Evolutionary conservation across 164 flowering plant species (phyloP).

Genomic region (Saururus chinensis): DNA sequence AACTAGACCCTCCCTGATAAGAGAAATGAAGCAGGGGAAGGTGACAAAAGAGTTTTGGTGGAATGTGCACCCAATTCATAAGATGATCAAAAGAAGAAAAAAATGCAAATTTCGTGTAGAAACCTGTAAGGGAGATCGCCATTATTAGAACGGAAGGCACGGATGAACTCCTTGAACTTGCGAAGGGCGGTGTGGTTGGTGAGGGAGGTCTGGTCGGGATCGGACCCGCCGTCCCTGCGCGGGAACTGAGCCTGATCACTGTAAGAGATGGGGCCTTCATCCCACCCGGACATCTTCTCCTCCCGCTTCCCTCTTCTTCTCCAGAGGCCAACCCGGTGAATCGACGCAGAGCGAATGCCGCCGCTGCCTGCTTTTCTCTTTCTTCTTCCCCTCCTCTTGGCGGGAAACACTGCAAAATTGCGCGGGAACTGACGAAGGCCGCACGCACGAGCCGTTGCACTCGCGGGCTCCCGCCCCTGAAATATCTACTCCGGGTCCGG

Average conservation of each 20-base stretch:
- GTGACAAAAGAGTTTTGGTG: no score
- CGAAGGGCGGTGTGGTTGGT: constrained; percentile 55
- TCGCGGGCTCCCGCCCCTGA: no score
- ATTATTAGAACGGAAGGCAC: constrained; percentile 48
- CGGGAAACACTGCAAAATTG: no score
- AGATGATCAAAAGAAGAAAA: no score
- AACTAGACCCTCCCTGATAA: constrained; percentile 56
- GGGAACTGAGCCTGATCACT: constrained; percentile 98
- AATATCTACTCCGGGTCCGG: no score
- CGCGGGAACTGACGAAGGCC: no score
- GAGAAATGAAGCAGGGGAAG: not conserved
- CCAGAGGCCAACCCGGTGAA: no score
- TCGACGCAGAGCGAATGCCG: no score
- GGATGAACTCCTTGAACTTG: constrained; percentile 84
- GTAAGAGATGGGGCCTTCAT: constrained; percentile 90
- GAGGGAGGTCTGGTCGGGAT: constrained; percentile 24
- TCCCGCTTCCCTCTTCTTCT: constrained; percentile 5
- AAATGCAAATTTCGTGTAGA: not conserved
- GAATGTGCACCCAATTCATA: no score
- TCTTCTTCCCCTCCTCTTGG: no score
- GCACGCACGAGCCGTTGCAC: no score
- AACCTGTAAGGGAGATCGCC: constrained; percentile 57
- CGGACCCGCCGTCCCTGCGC: constrained; percentile 28
- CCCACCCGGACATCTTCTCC: constrained; percentile 89
- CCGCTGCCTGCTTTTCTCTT: no score